phyloP scores from a whole-genome alignment of 192 early-diverging fungal genomes.

The Linnemannia zychae region DNA sequence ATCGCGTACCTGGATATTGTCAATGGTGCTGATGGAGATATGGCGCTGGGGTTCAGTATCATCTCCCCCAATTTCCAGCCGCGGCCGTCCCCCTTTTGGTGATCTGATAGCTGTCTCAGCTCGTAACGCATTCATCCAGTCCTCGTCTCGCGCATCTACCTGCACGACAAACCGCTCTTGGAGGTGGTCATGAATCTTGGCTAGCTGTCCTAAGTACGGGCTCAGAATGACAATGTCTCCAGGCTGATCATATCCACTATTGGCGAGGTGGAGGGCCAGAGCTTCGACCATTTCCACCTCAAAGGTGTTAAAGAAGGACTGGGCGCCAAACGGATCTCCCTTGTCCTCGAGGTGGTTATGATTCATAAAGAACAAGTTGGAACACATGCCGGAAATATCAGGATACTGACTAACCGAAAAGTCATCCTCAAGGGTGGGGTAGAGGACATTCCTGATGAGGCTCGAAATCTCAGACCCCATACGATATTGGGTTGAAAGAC shows the following conservation, averaged over 20 bases:
- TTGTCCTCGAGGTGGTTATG: slow-evolving; percentile 57
- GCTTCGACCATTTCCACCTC: slow-evolving; percentile 63
- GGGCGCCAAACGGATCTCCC: slow-evolving; percentile 25
- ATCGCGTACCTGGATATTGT: slow-evolving; percentile 56
- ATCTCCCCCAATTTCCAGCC: too few species aligned
- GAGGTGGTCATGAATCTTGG: slow-evolving; percentile 47
- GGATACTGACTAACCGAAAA: slow-evolving; percentile 25
- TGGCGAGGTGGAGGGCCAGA: slow-evolving; percentile 53
- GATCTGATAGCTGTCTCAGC: not conserved
- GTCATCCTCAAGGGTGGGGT: slow-evolving; percentile 56
- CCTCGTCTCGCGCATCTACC: slow-evolving; percentile 36
- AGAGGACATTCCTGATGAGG: slow-evolving; percentile 55
- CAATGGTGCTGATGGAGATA: slow-evolving; percentile 44
- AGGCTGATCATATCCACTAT: slow-evolving; percentile 56
- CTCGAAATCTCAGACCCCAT: slow-evolving; percentile 62
- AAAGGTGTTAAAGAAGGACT: slow-evolving; percentile 58
- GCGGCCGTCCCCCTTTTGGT: not conserved
- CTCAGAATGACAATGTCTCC: slow-evolving; percentile 63
- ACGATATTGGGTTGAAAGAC: slow-evolving; percentile 56
- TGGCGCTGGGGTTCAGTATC: not conserved
- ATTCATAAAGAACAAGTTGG: slow-evolving; percentile 62
- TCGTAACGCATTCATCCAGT: slow-evolving; percentile 17
- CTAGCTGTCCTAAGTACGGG: slow-evolving; percentile 62
- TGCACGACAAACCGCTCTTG: slow-evolving; percentile 2
- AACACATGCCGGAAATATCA: slow-evolving; percentile 46